Percentiles rank a stretch among this genome's conserved stretches.
Evolutionary conservation across 2,329 filamentous ascomycete species (phyloP).

Genomic region (Penicillium polonicum): DNA sequence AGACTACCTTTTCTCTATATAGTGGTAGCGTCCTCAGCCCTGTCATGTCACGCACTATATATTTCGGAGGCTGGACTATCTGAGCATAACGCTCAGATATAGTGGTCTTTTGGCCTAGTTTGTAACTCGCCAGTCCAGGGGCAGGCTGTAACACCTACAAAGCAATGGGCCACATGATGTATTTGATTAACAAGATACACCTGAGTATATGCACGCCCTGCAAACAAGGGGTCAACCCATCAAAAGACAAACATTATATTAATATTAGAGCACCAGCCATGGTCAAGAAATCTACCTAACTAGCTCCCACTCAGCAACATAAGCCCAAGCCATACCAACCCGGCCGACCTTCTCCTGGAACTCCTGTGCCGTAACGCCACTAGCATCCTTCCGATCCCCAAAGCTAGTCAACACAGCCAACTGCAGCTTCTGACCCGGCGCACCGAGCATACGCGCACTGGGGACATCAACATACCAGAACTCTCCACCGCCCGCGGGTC

Average conservation of each 20-base stretch:
- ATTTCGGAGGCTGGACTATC: no score
- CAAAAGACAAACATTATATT: neutral
- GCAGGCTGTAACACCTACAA: no score
- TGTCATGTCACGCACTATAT: no score
- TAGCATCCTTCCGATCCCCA: conserved; percentile 50
- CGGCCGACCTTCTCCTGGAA: conserved; percentile 50
- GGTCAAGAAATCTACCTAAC: conserved; percentile 29
- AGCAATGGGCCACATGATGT: neutral
- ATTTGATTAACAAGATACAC: neutral
- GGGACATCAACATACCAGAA: conserved; percentile 78
- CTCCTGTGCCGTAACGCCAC: conserved; percentile 52
- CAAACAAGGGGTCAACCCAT: neutral
- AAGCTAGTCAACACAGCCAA: conserved; percentile 62
- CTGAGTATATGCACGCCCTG: neutral
- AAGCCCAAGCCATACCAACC: conserved; percentile 51
- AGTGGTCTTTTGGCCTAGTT: no score
- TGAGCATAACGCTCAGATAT: no score
- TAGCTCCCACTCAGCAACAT: conserved; percentile 57
- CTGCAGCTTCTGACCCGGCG: conserved; percentile 65
- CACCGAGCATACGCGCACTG: conserved; percentile 62
- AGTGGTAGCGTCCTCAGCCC: no score
- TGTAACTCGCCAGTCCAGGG: no score
- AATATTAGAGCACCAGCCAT: neutral
- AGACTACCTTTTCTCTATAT: no score
- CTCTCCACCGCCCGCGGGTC: conserved; percentile 63